Conservation (phyloP, 805 yeast species). For the Monosporozyma yasuniensis region DNA sequence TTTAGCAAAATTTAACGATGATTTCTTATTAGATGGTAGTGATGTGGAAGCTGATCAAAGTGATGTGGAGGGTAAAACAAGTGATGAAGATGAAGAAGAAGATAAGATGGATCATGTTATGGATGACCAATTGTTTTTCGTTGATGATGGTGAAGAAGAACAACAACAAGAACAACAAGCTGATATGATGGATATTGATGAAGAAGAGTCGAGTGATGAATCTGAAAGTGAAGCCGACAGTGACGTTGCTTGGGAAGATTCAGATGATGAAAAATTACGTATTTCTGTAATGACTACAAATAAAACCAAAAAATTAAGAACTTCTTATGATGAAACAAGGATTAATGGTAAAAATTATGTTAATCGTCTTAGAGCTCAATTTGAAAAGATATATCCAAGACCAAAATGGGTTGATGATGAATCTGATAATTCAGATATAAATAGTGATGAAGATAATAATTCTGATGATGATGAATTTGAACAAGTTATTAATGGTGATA, state of each 20-base stretch:
- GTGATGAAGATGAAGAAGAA: conserved; percentile 16
- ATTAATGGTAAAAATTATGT: conserved; percentile 56
- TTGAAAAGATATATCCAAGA: conserved; percentile 61
- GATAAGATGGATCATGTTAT: conserved; percentile 27
- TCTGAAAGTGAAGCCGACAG: conserved; percentile 30
- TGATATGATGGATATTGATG: conserved; percentile 12
- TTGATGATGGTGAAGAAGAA: conserved; percentile 24
- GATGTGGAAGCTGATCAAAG: conserved; percentile 18
- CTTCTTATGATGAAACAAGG: conserved; percentile 41
- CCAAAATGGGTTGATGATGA: conserved; percentile 68
- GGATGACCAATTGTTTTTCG: conserved; percentile 22
- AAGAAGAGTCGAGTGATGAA: conserved; percentile 18
- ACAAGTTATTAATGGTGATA: conserved; percentile 32
- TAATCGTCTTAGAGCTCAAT: conserved; percentile 61
- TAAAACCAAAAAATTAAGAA: conserved; percentile 63
- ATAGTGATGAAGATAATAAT: conserved; percentile 20
- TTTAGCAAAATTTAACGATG: conserved; percentile 55
- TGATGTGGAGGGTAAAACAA: neutral
- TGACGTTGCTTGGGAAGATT: conserved; percentile 73
- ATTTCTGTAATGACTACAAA: conserved; percentile 54
- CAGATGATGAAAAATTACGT: conserved; percentile 73
- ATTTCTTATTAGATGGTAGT: conserved; percentile 31
- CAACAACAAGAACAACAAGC: conserved; percentile 2
- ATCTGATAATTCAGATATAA: conserved; percentile 24
- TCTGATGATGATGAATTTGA: conserved; percentile 24